Evolutionary conservation across 768 basidiomycete species (phyloP).

Genomic region (Postia placenta): DNA sequence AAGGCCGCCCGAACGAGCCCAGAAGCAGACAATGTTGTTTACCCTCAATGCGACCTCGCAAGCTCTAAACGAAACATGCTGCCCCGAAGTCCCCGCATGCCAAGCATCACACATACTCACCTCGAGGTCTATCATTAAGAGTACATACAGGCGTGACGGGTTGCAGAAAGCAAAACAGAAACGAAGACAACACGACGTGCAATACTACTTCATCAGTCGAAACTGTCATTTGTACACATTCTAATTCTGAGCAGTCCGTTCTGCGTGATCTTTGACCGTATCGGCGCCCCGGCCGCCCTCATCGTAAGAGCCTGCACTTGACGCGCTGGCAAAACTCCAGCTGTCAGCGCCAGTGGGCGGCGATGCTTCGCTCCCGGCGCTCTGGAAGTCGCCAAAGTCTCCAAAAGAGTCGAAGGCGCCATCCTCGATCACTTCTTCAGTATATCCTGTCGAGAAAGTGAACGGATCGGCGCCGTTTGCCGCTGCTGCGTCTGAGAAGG

Average conservation of each 20-base stretch:
- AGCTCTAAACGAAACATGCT: no score
- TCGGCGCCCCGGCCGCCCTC: constrained; percentile 13
- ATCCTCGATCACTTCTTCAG: constrained; percentile 55
- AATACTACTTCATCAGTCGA: no score
- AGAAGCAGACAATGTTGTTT: background rate
- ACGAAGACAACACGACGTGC: no score
- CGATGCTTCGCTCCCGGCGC: constrained; percentile 29
- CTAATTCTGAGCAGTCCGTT: constrained; percentile 21
- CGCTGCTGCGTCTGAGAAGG: constrained; percentile 66
- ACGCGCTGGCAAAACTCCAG: constrained; percentile 26
- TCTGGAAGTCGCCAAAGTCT: constrained; percentile 77
- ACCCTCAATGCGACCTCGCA: no score
- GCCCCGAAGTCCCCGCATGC: no score
- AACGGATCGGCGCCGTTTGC: constrained; percentile 47
- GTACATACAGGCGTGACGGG: no score
- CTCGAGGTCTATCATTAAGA: no score
- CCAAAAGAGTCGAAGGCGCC: constrained; percentile 57
- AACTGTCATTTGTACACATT: no score
- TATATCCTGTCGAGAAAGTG: constrained; percentile 41
- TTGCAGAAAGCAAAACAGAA: no score
- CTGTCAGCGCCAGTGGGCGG: constrained; percentile 22
- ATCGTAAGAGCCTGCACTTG: constrained; percentile 20
- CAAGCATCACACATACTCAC: no score
- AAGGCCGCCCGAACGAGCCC: no score
- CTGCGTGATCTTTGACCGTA: constrained; percentile 16